Conservation (phyloP, 192 early-diverging fungal species). For the Glomus cerebriforme region DNA sequence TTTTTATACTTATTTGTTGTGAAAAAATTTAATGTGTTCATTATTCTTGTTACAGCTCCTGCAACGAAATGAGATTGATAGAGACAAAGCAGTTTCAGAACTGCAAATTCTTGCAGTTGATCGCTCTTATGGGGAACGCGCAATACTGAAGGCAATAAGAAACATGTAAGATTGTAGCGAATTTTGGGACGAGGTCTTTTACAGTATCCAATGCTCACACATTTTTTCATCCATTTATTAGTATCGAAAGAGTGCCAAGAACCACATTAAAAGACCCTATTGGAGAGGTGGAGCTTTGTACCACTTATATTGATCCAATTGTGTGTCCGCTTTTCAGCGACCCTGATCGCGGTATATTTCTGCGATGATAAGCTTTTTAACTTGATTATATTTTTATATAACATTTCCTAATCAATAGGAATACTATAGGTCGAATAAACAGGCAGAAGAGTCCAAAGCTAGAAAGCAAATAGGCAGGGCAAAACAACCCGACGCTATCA, state of each 20-base stretch:
- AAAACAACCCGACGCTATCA: too few species aligned
- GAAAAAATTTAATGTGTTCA: constrained; percentile 24
- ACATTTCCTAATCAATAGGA: constrained; percentile 22
- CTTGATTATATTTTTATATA: constrained; percentile 32
- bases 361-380: constrained; percentile 27
- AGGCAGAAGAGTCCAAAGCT: constrained; percentile 5
- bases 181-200: neutral
- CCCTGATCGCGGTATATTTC: constrained; percentile 29
- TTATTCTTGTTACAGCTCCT: constrained; percentile 21
- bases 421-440: constrained; percentile 14
- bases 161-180: constrained; percentile 13
- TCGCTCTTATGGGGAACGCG: constrained; percentile 9
- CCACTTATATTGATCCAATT: constrained; percentile 33
- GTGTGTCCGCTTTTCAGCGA: constrained; percentile 26
- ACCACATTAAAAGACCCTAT: constrained; percentile 13
- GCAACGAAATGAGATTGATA: constrained; percentile 3
- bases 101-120: constrained; percentile 19
- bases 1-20: constrained; percentile 22
- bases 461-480: neutral
- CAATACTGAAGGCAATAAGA: constrained; percentile 27
- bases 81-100: constrained; percentile 26
- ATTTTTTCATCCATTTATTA: constrained; percentile 7
- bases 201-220: neutral
- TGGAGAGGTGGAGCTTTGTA: constrained; percentile 31
- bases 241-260: constrained; percentile 14